phyloP scores from a whole-genome alignment of 495 filamentous ascomycete genomes.

The Daldinia grandis region DNA sequence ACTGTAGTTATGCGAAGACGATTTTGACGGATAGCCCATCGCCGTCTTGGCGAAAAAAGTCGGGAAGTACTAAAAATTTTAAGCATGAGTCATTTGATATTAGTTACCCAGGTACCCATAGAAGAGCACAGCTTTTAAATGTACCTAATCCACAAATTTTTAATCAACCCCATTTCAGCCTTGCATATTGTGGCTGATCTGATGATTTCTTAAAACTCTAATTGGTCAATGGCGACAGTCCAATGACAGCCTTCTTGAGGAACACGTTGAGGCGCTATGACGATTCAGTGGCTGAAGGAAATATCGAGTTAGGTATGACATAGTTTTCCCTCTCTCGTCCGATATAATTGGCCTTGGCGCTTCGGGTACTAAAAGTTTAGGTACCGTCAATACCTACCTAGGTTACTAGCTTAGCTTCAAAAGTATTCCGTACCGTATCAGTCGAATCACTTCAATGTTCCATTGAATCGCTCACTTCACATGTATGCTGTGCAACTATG shows the following conservation, averaged over 20 bases:
- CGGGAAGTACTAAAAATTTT: not conserved
- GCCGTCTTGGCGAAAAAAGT: not conserved
- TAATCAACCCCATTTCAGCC: constrained; percentile 14
- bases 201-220: not conserved
- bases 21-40: not conserved
- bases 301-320: constrained; percentile 14
- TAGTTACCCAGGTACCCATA: no score
- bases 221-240: constrained; percentile 30
- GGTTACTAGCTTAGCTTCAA: not conserved
- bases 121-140: not conserved
- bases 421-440: constrained; percentile 7
- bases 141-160: not conserved
- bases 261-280: constrained; percentile 40
- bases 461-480: constrained; percentile 9
- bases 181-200: constrained; percentile 37
- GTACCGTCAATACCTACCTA: no score
- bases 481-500: constrained; percentile 27
- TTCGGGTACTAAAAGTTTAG: constrained; percentile 5
- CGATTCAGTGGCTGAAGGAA: constrained; percentile 38
- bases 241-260: constrained; percentile 33
- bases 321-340: constrained; percentile 25
- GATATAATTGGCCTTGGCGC: not conserved
- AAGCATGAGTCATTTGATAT: not conserved
- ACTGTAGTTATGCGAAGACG: not conserved
- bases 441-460: constrained; percentile 13